Conservation (phyloP, 768 basidiomycete genomes). For the Boletus coccyginus region DNA sequence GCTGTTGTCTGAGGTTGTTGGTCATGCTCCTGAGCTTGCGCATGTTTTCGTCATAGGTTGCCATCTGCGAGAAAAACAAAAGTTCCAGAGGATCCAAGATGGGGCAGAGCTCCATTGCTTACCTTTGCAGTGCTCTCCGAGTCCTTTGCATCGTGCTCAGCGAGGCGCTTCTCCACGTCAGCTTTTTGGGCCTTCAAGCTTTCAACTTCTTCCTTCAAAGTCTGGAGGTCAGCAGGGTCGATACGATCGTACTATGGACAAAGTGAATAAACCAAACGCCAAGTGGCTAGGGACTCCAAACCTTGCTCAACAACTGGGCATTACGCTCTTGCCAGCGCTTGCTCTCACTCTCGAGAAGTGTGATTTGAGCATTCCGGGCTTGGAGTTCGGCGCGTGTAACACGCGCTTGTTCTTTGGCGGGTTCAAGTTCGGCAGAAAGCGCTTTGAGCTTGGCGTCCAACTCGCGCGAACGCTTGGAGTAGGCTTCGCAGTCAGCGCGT, state of each 20-base stretch:
- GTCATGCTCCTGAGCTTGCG: slow-evolving; percentile 33
- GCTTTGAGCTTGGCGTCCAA: slow-evolving; percentile 62
- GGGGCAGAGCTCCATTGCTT: not conserved
- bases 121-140: slow-evolving; percentile 33
- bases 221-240: slow-evolving; percentile 81
- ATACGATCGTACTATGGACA: slow-evolving; percentile 74
- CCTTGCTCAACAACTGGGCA: slow-evolving; percentile 76
- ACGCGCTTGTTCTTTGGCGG: slow-evolving; percentile 68
- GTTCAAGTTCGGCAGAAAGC: slow-evolving; percentile 63
- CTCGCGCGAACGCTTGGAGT: slow-evolving; percentile 63
- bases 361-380: slow-evolving; percentile 61
- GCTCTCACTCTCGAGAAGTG: slow-evolving; percentile 71
- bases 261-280: not conserved
- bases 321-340: slow-evolving; percentile 85
- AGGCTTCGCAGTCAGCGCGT: slow-evolving; percentile 70
- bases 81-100: not conserved
- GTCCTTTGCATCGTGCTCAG: slow-evolving; percentile 31
- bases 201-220: slow-evolving; percentile 71
- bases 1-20: slow-evolving; percentile 25
- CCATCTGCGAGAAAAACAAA: slow-evolving; percentile 31
- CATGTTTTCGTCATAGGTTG: slow-evolving; percentile 42
- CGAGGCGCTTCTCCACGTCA: slow-evolving; percentile 30
- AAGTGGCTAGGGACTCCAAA: slow-evolving; percentile 23
- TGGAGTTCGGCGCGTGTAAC: slow-evolving; percentile 72
- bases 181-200: slow-evolving; percentile 44